Evolutionary conservation across 1,284 basidiomycete genomes (phyloP), one percentile per base, ranked within the genome.

Genomic region (Leccinum subrobustum): DNA sequence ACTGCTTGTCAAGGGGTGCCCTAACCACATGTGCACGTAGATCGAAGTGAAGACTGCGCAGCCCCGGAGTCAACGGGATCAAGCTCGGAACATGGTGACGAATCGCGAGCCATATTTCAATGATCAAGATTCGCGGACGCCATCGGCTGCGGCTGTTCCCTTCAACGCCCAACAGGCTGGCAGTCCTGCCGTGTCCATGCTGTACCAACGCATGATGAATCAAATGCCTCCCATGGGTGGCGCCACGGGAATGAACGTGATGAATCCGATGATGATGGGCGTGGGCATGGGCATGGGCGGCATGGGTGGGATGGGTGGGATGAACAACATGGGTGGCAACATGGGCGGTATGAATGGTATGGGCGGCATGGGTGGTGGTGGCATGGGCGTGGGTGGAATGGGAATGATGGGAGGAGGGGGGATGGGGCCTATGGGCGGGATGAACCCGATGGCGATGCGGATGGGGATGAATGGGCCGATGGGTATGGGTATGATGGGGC

Each of bases 31-130:
- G n/a, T 6, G 5, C 23, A 25, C 23, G 11, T 63, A 94, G 90
- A 92, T 96, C 66, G 93, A 96, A 73, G 91, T 95, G 59, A 95
- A 95, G 75, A 81, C 85, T 60, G 92, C 91, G 5, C 91, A 93
- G 70, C 91, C 92, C 4, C 83, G 91, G 62, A 85, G 80, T 62
- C 85, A 88, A 66, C 82, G 87, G 31, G 86, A 88, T 58, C 81
- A 83, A 67, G 75, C 78, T 18, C 68, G 80, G 70, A 67, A 68
- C 57, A 59, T 73, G 64, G 58, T 58, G 56, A 61, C 52, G 56
- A 63, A 51, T 6, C 72, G 73, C 29, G 73, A 77, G 4, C 60
- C 64, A 16, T 66, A 68, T 54, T 75, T 73, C 64, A 72, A 71
- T 23, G 72, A 76, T 31, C 65, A 68, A 31, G 73, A 72, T 37